Conservation (phyloP, 306 rosid genomes). For the Castanea sativa region DNA sequence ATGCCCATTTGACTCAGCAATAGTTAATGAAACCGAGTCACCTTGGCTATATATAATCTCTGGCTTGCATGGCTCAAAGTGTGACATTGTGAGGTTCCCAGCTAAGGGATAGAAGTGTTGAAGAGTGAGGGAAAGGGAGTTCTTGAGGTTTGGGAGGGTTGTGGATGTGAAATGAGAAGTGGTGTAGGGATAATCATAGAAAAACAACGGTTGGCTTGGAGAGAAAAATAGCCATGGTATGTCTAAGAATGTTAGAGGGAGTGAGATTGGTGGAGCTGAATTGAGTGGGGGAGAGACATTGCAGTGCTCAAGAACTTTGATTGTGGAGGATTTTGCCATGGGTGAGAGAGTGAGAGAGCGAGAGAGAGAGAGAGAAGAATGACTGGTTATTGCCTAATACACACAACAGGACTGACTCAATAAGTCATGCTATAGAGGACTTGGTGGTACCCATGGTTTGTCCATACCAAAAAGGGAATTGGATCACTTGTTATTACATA, state of each 20-base stretch:
- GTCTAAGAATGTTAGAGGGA: slow-evolving; percentile 53
- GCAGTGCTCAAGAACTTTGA: slow-evolving; percentile 31
- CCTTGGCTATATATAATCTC: slow-evolving; percentile 9
- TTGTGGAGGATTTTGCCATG: neutral
- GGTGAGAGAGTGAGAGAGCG: neutral
- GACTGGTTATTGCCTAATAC: too few relatives aligned
- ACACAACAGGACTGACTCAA: too few relatives aligned
- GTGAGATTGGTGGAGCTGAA: slow-evolving; percentile 19
- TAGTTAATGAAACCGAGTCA: slow-evolving; percentile 25
- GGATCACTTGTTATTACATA: too few relatives aligned
- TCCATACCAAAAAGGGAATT: too few relatives aligned
- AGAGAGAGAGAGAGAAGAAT: neutral
- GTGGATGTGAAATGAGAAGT: slow-evolving; percentile 30
- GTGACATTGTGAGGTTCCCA: slow-evolving; percentile 18
- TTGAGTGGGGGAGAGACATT: slow-evolving; percentile 21
- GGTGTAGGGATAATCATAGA: slow-evolving; percentile 37
- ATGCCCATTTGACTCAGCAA: slow-evolving; percentile 29
- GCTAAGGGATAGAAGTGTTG: slow-evolving; percentile 46
- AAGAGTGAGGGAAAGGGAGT: slow-evolving; percentile 47
- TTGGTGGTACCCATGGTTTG: too few relatives aligned
- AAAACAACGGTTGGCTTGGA: slow-evolving; percentile 52
- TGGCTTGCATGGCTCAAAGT: slow-evolving; percentile 24
- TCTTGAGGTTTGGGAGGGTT: slow-evolving; percentile 42
- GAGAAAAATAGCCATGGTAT: slow-evolving; percentile 57
- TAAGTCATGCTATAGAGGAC: too few relatives aligned